Evolutionary conservation across 2,329 filamentous ascomycete species (phyloP).

Genomic region (Apiospora hydei): DNA sequence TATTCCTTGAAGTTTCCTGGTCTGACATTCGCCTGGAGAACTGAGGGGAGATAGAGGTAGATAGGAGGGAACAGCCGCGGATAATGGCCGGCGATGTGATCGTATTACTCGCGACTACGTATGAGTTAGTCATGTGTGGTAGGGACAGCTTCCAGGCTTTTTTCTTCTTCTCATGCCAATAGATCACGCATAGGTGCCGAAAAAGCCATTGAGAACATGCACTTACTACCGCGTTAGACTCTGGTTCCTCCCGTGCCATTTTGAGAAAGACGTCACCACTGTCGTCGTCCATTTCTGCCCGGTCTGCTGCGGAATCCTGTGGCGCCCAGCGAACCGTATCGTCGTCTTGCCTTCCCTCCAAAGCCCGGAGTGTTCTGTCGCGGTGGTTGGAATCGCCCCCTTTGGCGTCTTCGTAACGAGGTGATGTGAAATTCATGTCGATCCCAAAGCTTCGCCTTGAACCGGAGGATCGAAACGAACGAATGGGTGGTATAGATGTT

Average conservation of each 20-base stretch:
- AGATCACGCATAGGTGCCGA: conserved; percentile 27
- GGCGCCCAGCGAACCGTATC: conserved; percentile 44
- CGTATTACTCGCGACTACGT: conserved; percentile 57
- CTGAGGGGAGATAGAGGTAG: conserved; percentile 59
- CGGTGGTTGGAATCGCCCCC: conserved; percentile 52
- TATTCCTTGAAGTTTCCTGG: conserved; percentile 54
- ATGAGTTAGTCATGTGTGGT: neutral
- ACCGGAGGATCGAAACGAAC: conserved; percentile 63
- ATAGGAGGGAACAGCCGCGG: conserved; percentile 56
- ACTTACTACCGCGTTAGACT: conserved; percentile 53
- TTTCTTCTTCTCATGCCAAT: neutral
- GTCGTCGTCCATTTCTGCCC: conserved; percentile 54
- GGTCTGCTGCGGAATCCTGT: conserved; percentile 32
- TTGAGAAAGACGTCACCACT: conserved; percentile 65
- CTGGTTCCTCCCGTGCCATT: conserved; percentile 61
- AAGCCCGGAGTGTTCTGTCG: conserved; percentile 58
- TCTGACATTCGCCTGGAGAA: conserved; percentile 63
- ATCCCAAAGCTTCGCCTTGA: conserved; percentile 61
- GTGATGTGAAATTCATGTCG: conserved; percentile 57
- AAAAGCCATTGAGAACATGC: neutral
- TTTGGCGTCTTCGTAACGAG: conserved; percentile 54
- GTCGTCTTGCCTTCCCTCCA: conserved; percentile 56
- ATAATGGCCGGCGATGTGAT: conserved; percentile 60
- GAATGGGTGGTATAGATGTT: conserved; percentile 58
- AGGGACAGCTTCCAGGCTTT: neutral